A percentile compares a stretch with the other conserved stretches of the same genome.
phyloP scores from a whole-genome alignment of 441 rosid genomes.

The Viola pubescens region DNA sequence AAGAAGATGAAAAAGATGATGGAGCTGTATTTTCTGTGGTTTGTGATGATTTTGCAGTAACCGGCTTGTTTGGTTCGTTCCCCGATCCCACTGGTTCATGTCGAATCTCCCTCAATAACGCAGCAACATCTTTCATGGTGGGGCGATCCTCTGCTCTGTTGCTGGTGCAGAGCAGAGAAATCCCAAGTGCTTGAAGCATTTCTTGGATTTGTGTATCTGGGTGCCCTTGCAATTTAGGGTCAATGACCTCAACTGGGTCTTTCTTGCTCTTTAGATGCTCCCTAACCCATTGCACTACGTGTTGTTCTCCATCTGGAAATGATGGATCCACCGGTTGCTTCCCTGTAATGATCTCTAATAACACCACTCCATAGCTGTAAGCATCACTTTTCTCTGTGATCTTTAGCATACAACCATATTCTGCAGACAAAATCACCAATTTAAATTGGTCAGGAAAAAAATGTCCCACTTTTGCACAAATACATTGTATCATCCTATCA shows the following conservation, averaged over 20 bases:
- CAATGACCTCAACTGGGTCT: conserved; percentile 54
- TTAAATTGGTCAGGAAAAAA: too few relatives aligned
- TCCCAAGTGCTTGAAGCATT: conserved; percentile 65
- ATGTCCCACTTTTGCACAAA: too few relatives aligned
- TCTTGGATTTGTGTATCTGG: conserved; percentile 61
- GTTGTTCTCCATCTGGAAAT: conserved; percentile 43
- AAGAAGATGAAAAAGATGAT: conserved; percentile 26
- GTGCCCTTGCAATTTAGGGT: conserved; percentile 53
- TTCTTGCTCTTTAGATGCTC: conserved; percentile 51
- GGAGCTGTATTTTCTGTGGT: conserved; percentile 13
- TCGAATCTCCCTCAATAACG: conserved; percentile 43
- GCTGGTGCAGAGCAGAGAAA: conserved; percentile 62
- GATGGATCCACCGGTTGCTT: conserved; percentile 60
- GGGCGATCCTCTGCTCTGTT: conserved; percentile 59
- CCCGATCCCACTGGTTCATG: conserved; percentile 27
- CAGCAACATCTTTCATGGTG: conserved; percentile 66
- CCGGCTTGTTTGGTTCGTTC: conserved; percentile 36
- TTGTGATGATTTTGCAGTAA: conserved; percentile 16
- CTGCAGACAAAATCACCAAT: conserved; percentile 22
- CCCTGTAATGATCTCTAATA: conserved; percentile 56
- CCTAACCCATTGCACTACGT: conserved; percentile 61
- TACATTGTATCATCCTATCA: too few relatives aligned
- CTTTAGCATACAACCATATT: conserved; percentile 51
- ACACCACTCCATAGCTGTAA: conserved; percentile 62
- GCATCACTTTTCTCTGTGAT: conserved; percentile 59